These are phyloP conservation scores for Tulasnella sp. DNA, from an alignment of 768 basidiomycete genomes.

Conservation along the genomic window DNA sequence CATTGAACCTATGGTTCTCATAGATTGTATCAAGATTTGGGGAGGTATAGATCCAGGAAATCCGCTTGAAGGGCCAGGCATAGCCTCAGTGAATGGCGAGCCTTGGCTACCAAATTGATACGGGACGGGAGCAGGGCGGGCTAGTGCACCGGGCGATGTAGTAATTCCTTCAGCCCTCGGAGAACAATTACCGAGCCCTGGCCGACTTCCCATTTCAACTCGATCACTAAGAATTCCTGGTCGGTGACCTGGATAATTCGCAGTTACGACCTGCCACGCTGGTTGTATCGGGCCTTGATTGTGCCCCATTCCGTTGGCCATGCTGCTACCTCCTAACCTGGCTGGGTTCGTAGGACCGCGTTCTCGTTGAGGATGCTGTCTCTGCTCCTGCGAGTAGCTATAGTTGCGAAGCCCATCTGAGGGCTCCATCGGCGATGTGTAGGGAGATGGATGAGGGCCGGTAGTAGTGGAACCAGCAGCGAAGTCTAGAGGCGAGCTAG, in stretches of 20 bases:
- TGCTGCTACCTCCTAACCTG: background rate
- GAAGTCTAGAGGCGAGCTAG: background rate
- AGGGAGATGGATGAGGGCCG: background rate
- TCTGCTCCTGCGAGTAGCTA: background rate
- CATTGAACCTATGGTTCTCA: background rate
- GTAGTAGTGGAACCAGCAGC: no score
- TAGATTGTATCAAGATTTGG: background rate
- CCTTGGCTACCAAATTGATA: background rate
- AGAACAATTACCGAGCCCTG: conserved; percentile 6
- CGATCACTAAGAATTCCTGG: background rate
- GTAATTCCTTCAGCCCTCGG: background rate
- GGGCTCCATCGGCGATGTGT: background rate
- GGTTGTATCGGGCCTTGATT: conserved; percentile 8
- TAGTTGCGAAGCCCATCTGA: background rate
- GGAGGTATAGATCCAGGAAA: background rate
- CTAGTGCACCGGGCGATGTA: background rate
- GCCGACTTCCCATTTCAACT: background rate
- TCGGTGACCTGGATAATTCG: background rate
- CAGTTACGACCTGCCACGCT: background rate
- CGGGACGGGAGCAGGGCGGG: background rate
- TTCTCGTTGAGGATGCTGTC: background rate
- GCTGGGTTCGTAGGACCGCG: background rate
- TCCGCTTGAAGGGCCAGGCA: background rate
- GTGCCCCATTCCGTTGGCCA: background rate
- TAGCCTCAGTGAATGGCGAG: background rate